Base-by-base conservation (phyloP, 2,329 filamentous ascomycete genomes). In the Tolypocladium ovalisporum region DNA sequence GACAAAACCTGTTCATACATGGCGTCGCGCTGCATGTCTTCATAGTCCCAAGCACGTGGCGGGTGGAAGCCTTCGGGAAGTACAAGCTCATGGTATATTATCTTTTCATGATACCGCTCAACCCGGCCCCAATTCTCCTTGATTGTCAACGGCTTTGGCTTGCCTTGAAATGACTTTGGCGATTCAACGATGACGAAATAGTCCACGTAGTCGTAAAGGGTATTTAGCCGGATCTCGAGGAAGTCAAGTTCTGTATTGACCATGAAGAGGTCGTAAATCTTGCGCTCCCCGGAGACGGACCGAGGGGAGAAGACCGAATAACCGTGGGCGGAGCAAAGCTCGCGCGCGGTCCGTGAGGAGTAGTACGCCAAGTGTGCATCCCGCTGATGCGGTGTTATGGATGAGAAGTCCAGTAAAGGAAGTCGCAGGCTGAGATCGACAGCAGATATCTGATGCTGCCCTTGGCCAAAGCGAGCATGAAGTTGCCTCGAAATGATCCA, bases 101-200 rank as follows among this genome's bases (percentile, higher is more conserved):
- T 84, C 71, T 87, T 83, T 62, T 77, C 68, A 61, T 79, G 75
- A 64, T 80, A 87, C 15, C 73, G 66, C 15, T 68, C 63, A 63
- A 86, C 84, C 8, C 70, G 70, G 29, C 72, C 67, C 74, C 80
- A 78, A 67, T 80, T 80, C 15, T 80, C 73, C 15, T 73, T 71
- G 58, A 85, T 73, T 39, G 74, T 66, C 15, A 86, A 71, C 1
- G 79, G 76, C 69, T 87, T 87, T 10, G 74, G 68, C 1, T 70
- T 71, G 39, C 78, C 78, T 19, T 83, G 84, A 62, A 86, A 86
- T 1, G 83, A 85, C 54, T 72, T 76, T 22, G 71, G 67, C 1
- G 79, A 77, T 70, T 87, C 84, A 54, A 86, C 76, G 37, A 87
- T 76, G 63, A 87, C 74, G 62, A 85, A 87, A 69, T 85, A 85